These are phyloP conservation scores for Chaetomium globosum DNA, from an alignment of 2,329 filamentous ascomycete species.

Conservation along the genomic window DNA sequence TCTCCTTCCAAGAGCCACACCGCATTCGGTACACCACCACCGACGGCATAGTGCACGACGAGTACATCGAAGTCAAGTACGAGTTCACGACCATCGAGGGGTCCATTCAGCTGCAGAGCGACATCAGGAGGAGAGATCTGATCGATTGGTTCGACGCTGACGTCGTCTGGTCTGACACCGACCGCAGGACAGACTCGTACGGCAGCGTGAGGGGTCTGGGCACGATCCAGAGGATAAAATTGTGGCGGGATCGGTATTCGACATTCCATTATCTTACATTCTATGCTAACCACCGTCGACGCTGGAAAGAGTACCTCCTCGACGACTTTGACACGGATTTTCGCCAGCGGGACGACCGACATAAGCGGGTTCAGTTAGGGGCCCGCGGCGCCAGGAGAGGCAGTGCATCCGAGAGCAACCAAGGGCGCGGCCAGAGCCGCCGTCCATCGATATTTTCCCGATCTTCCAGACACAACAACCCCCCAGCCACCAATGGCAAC, in stretches of 20 bases:
- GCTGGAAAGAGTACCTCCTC: constrained; percentile 53
- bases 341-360: constrained; percentile 50
- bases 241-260: constrained; percentile 55
- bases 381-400: constrained; percentile 47
- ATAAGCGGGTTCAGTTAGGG: constrained; percentile 50
- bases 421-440: constrained; percentile 36
- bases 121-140: constrained; percentile 52
- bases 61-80: constrained; percentile 53
- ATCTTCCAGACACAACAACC: constrained; percentile 38
- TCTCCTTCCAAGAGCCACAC: constrained; percentile 53
- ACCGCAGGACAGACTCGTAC: constrained; percentile 53
- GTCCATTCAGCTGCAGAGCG: constrained; percentile 54
- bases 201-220: constrained; percentile 55
- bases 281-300: constrained; percentile 51
- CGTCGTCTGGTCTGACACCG: constrained; percentile 55
- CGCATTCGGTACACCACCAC: constrained; percentile 53
- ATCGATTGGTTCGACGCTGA: constrained; percentile 57
- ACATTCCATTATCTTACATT: constrained; percentile 53
- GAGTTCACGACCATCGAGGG: constrained; percentile 54
- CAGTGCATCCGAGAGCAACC: constrained; percentile 44
- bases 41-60: constrained; percentile 54
- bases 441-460: constrained; percentile 47
- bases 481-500: constrained; percentile 27
- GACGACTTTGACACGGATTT: constrained; percentile 53
- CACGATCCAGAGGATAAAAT: constrained; percentile 55